These are phyloP conservation scores for Bimuria novae-zelandiae DNA, from an alignment of 2,329 filamentous ascomycete species.

Conservation along the genomic window DNA sequence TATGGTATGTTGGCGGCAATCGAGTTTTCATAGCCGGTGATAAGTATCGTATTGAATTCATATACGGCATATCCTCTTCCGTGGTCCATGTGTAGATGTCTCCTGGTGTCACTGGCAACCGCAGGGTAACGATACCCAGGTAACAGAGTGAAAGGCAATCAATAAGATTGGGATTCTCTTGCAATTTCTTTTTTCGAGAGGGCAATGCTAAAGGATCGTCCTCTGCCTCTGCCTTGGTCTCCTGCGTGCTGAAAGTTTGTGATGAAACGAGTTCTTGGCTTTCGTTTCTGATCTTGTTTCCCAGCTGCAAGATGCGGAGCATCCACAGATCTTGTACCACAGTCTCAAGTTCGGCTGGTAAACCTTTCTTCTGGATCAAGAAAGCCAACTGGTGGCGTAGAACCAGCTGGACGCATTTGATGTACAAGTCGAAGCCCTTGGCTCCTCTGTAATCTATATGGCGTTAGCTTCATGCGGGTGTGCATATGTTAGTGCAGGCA, in stretches of 20 bases:
- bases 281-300: constrained; percentile 47
- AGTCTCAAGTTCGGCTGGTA: constrained; percentile 75
- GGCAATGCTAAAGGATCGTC: constrained; percentile 35
- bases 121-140: constrained; percentile 73
- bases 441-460: constrained; percentile 64
- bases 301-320: constrained; percentile 67
- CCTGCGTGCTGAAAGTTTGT: constrained; percentile 63
- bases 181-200: constrained; percentile 53
- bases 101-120: constrained; percentile 74
- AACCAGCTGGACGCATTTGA: constrained; percentile 83
- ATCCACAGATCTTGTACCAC: constrained; percentile 86
- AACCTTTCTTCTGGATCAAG: constrained; percentile 68
- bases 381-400: constrained; percentile 80
- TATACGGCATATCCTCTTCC: constrained; percentile 71
- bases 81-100: constrained; percentile 73
- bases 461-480: constrained; percentile 25
- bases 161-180: constrained; percentile 65
- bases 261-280: constrained; percentile 45
- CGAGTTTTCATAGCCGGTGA: constrained; percentile 68
- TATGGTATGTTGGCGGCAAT: constrained; percentile 65
- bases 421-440: constrained; percentile 74
- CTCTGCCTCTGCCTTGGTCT: constrained; percentile 50
- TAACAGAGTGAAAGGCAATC: constrained; percentile 83
- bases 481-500: too few relatives aligned
- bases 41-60: constrained; percentile 62